Percentiles rank a stretch among this genome's conserved stretches.
phyloP scores from a whole-genome alignment of 179 eudicot genomes.

The Drosera spatulata region DNA sequence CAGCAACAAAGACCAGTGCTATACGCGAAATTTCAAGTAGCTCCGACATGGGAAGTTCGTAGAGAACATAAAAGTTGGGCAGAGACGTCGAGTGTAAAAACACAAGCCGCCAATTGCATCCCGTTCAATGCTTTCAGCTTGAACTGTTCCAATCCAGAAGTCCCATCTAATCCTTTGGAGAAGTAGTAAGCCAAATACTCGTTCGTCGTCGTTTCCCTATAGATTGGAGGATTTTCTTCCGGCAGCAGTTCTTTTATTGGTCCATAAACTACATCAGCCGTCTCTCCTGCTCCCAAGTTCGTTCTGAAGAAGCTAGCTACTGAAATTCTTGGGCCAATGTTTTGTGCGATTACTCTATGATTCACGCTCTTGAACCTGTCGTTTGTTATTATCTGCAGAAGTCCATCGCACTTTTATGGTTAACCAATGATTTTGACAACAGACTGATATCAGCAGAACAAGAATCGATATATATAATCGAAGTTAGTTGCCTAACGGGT shows the following conservation, averaged over 20 bases:
- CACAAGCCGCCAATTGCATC: too few relatives aligned
- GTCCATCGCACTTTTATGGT: background rate
- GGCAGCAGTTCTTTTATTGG: constrained; percentile 42
- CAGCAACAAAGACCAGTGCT: too few relatives aligned
- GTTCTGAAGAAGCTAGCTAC: constrained; percentile 27
- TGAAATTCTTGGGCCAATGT: constrained; percentile 36
- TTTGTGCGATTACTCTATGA: constrained; percentile 32
- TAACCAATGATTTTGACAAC: too few relatives aligned
- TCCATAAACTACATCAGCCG: constrained; percentile 13
- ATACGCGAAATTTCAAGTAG: too few relatives aligned
- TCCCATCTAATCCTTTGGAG: constrained; percentile 11
- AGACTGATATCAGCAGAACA: too few relatives aligned
- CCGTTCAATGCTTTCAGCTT: constrained; percentile 5
- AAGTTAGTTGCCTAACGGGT: too few relatives aligned
- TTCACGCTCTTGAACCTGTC: constrained; percentile 34
- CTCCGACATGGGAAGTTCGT: too few relatives aligned
- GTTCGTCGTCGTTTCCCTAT: constrained; percentile 7
- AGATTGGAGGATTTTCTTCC: constrained; percentile 26
- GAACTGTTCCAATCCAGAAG: constrained; percentile 7
- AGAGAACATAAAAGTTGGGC: background rate
- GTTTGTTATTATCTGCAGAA: constrained; percentile 16
- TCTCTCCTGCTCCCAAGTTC: background rate
- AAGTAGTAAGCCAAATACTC: constrained; percentile 11
- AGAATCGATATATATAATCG: too few relatives aligned
- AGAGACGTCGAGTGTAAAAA: background rate